Base-by-base conservation (phyloP, 2,329 filamentous ascomycete genomes). In the Penicillium sp. region DNA sequence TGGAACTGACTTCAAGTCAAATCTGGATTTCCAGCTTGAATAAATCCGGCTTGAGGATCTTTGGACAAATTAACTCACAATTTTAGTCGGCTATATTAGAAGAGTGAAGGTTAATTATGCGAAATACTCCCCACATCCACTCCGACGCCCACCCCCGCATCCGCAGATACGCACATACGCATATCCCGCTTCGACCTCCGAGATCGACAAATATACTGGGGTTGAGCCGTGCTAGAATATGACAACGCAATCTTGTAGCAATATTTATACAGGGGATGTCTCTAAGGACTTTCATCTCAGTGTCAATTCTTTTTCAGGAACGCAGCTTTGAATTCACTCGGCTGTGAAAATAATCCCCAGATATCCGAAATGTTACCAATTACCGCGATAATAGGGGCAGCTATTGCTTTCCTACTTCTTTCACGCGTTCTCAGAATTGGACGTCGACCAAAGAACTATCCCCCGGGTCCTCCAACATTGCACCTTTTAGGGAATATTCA, bases 401-500 rank as follows among this genome's bases (percentile, higher is more conserved):
- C 43, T 14, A 55, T 61, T 26, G 56, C 50, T 5, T 25, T 55
- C 1, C 22, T 62, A 1, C 30, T 59, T 12, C 28, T 65, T n/a
- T 57, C 47, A 6, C 57, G 59, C 3, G 8, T 65, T 14, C 19
- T 64, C 22, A 43, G 42, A 6, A 59, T 67, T 28, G 77, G 55
- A 64, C 75, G 19, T 65, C 54, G 63, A 8, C 61, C 61, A 26
- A 64, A 58, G 33, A 64, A 62, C 64, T 77, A 69, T 35, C 80
- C 80, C 10, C 80, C 80, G 1, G 81, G 81, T 0, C 81, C 81
- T 5, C 79, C 79, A 1, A 81, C 80, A 0, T 33, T 82, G 1
- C 81, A 80, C 0, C 53, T 83, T 1, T 64, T 83, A 7, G 81
- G 81, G 5, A 83, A 83, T 43, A 61, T 83, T 1, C 80, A 82